Evolutionary conservation across 768 basidiomycete species (phyloP).

Genomic region (Auriscalpium orientale): DNA sequence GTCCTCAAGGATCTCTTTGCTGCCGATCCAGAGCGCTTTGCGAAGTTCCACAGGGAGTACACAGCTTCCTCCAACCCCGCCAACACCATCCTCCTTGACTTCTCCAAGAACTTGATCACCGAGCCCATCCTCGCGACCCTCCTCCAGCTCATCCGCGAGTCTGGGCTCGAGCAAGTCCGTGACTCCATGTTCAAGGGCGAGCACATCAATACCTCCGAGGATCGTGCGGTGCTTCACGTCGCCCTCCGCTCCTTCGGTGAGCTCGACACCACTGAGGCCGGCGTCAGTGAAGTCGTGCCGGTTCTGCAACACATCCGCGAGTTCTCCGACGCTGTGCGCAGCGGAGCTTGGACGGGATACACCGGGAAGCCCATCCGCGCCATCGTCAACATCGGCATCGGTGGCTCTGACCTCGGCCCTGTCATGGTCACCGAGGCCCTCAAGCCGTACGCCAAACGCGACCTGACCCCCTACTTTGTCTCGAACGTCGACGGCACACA

Average conservation of each 20-base stretch:
- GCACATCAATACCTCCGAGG: constrained; percentile 98
- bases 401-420: constrained; percentile 94
- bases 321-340: constrained; percentile 80
- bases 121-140: constrained; percentile 74
- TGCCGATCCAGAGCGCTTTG: constrained; percentile 79
- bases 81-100: constrained; percentile 86
- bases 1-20: constrained; percentile 90
- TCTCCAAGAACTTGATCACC: constrained; percentile 94
- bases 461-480: constrained; percentile 82
- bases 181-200: constrained; percentile 93
- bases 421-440: constrained; percentile 99
- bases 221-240: constrained; percentile 92
- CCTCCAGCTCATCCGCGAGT: constrained; percentile 77
- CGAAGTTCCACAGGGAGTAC: constrained; percentile 77
- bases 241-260: constrained; percentile 79
- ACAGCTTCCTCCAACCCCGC: constrained; percentile 54
- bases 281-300: constrained; percentile 71
- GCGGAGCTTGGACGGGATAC: constrained; percentile 92
- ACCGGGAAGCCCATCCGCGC: constrained; percentile 92
- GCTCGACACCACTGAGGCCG: constrained; percentile 73
- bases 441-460: constrained; percentile 86
- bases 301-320: constrained; percentile 89
- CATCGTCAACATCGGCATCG: constrained; percentile 98
- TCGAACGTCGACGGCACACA: constrained; percentile 99
- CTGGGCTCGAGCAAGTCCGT: constrained; percentile 73